Conservation (phyloP, 2,329 filamentous ascomycete genomes). For the Cladophialophora yegresii region DNA sequence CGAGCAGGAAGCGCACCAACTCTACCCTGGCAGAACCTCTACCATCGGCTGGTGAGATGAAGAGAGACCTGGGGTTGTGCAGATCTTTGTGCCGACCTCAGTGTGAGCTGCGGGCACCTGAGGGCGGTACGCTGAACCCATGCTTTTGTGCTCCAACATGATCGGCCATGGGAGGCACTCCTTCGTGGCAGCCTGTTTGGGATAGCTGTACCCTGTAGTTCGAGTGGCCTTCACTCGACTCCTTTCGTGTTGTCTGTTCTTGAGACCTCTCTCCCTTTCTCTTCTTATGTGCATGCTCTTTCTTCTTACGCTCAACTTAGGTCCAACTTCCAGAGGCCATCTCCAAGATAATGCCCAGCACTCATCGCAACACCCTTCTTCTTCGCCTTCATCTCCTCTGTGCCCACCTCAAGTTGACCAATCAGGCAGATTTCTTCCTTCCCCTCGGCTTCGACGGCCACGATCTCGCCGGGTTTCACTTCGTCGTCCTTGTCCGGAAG, state of each 20-base stretch:
- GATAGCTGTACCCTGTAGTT: no score
- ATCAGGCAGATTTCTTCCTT: slow-evolving; percentile 91
- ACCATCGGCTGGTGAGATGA: background rate
- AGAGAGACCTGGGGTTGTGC: background rate
- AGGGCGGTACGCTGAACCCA: background rate
- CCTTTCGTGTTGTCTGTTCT: no score
- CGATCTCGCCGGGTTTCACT: slow-evolving; percentile 76
- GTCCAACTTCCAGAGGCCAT: slow-evolving; percentile 82
- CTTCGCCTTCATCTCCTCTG: slow-evolving; percentile 88
- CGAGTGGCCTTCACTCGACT: no score
- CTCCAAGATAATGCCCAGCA: slow-evolving; percentile 88
- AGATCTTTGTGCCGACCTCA: background rate
- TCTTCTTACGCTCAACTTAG: slow-evolving; percentile 43
- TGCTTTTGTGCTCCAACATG: background rate
- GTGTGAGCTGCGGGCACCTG: background rate
- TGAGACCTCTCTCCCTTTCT: background rate
- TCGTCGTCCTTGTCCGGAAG: slow-evolving; percentile 71
- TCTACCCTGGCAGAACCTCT: background rate
- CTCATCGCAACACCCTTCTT: slow-evolving; percentile 94
- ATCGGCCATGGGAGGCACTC: background rate
- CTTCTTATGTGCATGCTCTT: background rate
- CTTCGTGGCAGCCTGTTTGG: background rate
- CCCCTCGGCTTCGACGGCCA: slow-evolving; percentile 87
- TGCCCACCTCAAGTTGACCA: slow-evolving; percentile 78
- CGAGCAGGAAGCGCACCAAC: background rate